Evolutionary conservation across 108 stramenopile genomes (phyloP).

Genomic region (Skeletonema marinoi): DNA sequence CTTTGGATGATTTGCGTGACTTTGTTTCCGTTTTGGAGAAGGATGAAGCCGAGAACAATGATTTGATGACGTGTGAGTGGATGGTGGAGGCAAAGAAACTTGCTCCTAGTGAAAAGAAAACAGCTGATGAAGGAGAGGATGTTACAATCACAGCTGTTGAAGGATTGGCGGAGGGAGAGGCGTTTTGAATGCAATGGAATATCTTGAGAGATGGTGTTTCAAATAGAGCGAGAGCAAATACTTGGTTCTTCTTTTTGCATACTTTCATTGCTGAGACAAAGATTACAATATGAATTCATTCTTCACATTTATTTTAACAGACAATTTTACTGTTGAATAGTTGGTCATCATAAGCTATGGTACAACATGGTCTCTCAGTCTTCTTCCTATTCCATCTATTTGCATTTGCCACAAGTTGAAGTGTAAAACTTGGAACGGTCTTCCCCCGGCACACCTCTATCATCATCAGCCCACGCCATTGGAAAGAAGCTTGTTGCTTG

Average conservation of each 20-base stretch:
- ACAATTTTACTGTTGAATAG: not conserved
- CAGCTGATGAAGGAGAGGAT: conserved; percentile 8
- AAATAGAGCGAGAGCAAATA: not conserved
- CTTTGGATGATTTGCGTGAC: conserved; percentile 62
- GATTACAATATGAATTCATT: not conserved
- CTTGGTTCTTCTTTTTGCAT: no score
- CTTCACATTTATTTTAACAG: not conserved
- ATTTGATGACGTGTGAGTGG: conserved; percentile 37
- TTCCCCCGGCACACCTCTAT: conserved; percentile 71
- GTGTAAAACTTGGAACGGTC: conserved; percentile 76
- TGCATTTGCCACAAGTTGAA: conserved; percentile 56
- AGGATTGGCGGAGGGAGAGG: conserved; percentile 43
- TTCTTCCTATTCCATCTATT: not conserved
- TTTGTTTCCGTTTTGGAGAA: conserved; percentile 43
- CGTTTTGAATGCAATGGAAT: conserved; percentile 18
- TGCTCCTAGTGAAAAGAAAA: not conserved
- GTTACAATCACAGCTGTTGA: conserved; percentile 23
- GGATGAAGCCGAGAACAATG: conserved; percentile 13
- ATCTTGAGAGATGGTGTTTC: not conserved
- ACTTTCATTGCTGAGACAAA: not conserved
- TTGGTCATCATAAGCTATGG: not conserved
- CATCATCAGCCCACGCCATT: conserved; percentile 82
- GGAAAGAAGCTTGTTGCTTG: conserved; percentile 50
- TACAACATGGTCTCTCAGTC: not conserved
- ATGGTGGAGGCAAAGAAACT: conserved; percentile 39